phyloP scores from a whole-genome alignment of 1,139 yeast genomes.

The Hanseniaspora sp. region DNA sequence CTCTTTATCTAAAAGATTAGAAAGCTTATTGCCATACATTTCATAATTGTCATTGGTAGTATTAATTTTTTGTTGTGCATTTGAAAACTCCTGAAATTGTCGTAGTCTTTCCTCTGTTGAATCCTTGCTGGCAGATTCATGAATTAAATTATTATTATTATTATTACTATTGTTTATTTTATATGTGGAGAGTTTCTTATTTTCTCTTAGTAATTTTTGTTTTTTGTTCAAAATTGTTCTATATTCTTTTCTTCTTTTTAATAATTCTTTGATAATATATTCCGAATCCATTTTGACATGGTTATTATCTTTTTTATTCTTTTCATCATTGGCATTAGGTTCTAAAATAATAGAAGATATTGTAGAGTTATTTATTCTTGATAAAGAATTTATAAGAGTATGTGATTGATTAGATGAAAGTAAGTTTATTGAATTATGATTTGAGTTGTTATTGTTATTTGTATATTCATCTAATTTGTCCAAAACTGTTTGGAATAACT shows the following conservation, averaged over 20 bases:
- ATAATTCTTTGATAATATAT: slow-evolving; percentile 11
- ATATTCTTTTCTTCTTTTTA: slow-evolving; percentile 15
- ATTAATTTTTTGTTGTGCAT: background rate
- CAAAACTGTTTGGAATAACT: slow-evolving; percentile 4
- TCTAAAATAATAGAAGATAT: slow-evolving; percentile 7
- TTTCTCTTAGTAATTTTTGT: background rate
- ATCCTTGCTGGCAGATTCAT: background rate
- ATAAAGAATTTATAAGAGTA: slow-evolving; percentile 6
- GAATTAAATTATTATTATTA: background rate
- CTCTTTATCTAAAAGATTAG: background rate
- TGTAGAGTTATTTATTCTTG: slow-evolving; percentile 11
- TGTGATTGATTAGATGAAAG: slow-evolving; percentile 12
- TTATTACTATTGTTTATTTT: background rate
- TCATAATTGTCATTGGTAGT: background rate
- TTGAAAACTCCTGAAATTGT: slow-evolving; percentile 12
- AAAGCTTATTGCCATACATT: background rate
- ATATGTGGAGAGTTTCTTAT: background rate
- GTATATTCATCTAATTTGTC: slow-evolving; percentile 14
- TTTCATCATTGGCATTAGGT: background rate
- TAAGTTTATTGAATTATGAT: background rate
- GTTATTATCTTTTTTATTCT: background rate
- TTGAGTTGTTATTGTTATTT: background rate
- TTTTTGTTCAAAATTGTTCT: slow-evolving; percentile 3
- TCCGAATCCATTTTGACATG: slow-evolving; percentile 13
- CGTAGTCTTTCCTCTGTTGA: slow-evolving; percentile 10